These are phyloP conservation scores for Crithidia expoeki DNA, from an alignment of 208 protist genomes.

Conservation along the genomic window DNA sequence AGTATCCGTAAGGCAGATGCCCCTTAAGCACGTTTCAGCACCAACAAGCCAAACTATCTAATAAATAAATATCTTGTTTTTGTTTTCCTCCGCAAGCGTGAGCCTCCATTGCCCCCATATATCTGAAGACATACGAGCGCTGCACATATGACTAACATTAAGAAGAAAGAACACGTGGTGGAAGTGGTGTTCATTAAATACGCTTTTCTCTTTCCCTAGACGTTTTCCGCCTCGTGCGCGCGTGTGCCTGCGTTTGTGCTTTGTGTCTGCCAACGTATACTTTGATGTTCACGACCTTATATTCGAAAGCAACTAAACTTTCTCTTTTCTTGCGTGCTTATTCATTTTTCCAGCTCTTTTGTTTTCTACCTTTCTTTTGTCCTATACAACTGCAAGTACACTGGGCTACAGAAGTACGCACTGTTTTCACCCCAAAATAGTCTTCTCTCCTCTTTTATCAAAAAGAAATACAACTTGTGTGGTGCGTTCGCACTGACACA, in stretches of 20 bases:
- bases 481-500: constrained; percentile 5
- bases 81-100: neutral
- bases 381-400: neutral
- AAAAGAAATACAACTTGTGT: neutral
- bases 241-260: neutral
- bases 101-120: too few species aligned
- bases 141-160: too few species aligned
- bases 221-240: neutral
- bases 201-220: neutral
- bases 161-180: too few species aligned
- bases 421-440: constrained; percentile 2
- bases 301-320: neutral
- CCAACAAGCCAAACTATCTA: neutral
- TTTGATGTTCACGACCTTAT: neutral
- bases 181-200: too few species aligned
- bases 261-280: neutral
- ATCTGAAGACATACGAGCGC: too few species aligned
- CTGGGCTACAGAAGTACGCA: neutral
- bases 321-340: constrained; percentile 1
- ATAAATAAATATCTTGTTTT: constrained; percentile 1
- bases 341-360: constrained; percentile 4
- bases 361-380: neutral
- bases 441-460: neutral
- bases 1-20: neutral
- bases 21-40: neutral